These are phyloP conservation scores for Venturia oleaginea DNA, from an alignment of 2,329 filamentous ascomycete species.

Conservation along the genomic window DNA sequence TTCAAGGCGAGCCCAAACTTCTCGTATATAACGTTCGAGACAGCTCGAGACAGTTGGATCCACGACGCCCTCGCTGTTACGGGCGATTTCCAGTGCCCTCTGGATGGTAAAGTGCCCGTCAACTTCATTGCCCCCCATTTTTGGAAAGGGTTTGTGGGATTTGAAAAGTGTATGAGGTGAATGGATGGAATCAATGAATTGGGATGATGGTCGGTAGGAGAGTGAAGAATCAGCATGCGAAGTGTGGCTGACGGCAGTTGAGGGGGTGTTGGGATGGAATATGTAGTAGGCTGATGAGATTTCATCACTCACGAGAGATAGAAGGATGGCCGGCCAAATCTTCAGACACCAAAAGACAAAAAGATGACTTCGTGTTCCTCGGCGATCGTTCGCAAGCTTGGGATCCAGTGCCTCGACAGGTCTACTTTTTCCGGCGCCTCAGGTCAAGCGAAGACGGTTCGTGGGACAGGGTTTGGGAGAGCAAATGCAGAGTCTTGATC, in stretches of 20 bases:
- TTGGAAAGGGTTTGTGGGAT: constrained; percentile 21
- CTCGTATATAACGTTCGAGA: constrained; percentile 49
- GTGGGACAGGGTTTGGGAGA: background rate
- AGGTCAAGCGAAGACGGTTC: constrained; percentile 5
- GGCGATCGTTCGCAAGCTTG: constrained; percentile 1
- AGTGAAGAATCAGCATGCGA: background rate
- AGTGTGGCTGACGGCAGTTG: background rate
- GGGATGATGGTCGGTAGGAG: background rate
- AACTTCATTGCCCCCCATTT: constrained; percentile 21
- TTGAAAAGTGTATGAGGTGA: background rate
- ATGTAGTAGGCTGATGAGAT: constrained; percentile 8
- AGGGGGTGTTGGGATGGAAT: background rate
- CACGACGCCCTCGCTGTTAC: constrained; percentile 60
- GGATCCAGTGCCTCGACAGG: background rate
- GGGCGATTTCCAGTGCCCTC: constrained; percentile 65
- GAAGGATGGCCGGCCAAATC: background rate
- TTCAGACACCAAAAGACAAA: constrained; percentile 7
- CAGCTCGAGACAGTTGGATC: constrained; percentile 55
- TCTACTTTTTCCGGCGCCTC: background rate
- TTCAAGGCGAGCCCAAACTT: constrained; percentile 61
- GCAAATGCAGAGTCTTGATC: background rate
- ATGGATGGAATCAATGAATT: background rate
- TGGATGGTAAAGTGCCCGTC: constrained; percentile 44
- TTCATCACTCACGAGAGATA: constrained; percentile 7
- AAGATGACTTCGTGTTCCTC: constrained; percentile 8